Percentiles rank a stretch among this genome's conserved stretches.
Conservation (phyloP, 352 stramenopile genomes). For the Poterioochromonas sp. region DNA sequence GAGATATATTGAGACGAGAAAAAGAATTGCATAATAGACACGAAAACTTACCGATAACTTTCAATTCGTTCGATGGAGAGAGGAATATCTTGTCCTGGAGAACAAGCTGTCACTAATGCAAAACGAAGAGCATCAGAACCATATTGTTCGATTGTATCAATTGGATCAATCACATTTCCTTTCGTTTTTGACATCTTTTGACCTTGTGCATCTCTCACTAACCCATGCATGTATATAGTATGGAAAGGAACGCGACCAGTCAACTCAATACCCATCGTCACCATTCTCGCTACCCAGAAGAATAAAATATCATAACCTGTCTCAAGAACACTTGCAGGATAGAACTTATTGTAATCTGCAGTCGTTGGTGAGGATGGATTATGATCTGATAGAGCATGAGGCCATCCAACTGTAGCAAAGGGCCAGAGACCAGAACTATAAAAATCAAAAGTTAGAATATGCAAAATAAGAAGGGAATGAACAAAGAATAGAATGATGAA, state of each 20-base stretch:
- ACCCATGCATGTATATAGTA: conserved; percentile 91
- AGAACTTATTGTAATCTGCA: conserved; percentile 45
- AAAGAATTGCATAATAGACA: conserved; percentile 19
- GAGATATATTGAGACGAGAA: conserved; percentile 6
- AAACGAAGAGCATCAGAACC: conserved; percentile 69
- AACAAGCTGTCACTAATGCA: conserved; percentile 65
- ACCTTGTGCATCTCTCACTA: conserved; percentile 94
- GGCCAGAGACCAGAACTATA: conserved; percentile 82
- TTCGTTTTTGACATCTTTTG: conserved; percentile 99
- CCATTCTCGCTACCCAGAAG: conserved; percentile 98
- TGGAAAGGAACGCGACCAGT: conserved; percentile 92
- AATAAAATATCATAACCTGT: conserved; percentile 99
- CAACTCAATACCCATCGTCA: conserved; percentile 89
- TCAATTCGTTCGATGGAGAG: conserved; percentile 64
- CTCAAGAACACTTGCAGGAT: conserved; percentile 89
- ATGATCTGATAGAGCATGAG: too few species aligned
- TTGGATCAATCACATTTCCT: conserved; percentile 94
- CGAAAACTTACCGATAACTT: neutral
- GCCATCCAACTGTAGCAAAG: conserved; percentile 71
- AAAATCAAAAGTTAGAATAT: neutral
- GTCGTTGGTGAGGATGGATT: conserved; percentile 45
- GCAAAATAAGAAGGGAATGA: neutral
- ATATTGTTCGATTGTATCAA: conserved; percentile 77
- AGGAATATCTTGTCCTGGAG: conserved; percentile 58
- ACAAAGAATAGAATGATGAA: too few species aligned